A percentile compares a stretch with the other conserved stretches of the same genome.
Evolutionary conservation across 225 moss, liverwort and hornwort species (phyloP).

Genomic region (Pleurozium schreberi): DNA sequence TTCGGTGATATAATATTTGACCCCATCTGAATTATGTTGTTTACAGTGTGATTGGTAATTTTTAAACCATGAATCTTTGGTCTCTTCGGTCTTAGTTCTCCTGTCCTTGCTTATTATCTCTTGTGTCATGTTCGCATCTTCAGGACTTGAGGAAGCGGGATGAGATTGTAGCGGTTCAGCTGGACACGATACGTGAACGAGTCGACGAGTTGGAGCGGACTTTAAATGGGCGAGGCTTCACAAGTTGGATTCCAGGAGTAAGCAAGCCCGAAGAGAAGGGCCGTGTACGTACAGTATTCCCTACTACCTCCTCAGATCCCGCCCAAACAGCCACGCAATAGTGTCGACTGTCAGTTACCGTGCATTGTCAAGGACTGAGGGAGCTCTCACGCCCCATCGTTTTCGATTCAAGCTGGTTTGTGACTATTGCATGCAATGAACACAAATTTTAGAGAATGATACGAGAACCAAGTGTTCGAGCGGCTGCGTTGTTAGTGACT

Average conservation of each 20-base stretch:
- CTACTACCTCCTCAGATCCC: constrained; percentile 14
- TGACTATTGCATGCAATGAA: not conserved
- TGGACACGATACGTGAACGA: constrained; percentile 27
- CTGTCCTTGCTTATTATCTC: not conserved
- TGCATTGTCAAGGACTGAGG: not conserved
- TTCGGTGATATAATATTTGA: not conserved
- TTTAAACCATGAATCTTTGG: not conserved
- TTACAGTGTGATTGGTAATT: not conserved
- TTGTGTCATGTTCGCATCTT: not conserved
- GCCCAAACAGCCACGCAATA: constrained; percentile 17
- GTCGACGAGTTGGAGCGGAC: constrained; percentile 46
- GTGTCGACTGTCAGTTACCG: not conserved
- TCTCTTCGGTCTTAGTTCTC: not conserved
- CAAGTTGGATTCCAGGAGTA: constrained; percentile 45
- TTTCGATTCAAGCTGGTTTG: not conserved
- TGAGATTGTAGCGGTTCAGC: constrained; percentile 33
- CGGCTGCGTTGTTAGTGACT: not conserved
- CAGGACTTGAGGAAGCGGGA: constrained; percentile 59
- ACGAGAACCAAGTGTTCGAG: not conserved
- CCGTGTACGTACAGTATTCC: constrained; percentile 20
- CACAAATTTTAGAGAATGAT: not conserved
- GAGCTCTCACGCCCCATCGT: not conserved
- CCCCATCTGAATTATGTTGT: not conserved
- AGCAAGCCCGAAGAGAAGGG: constrained; percentile 22
- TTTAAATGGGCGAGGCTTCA: constrained; percentile 24